Evolutionary conservation across 2,329 filamentous ascomycete genomes (phyloP).

Genomic region (Zymoseptoria pseudotritici): DNA sequence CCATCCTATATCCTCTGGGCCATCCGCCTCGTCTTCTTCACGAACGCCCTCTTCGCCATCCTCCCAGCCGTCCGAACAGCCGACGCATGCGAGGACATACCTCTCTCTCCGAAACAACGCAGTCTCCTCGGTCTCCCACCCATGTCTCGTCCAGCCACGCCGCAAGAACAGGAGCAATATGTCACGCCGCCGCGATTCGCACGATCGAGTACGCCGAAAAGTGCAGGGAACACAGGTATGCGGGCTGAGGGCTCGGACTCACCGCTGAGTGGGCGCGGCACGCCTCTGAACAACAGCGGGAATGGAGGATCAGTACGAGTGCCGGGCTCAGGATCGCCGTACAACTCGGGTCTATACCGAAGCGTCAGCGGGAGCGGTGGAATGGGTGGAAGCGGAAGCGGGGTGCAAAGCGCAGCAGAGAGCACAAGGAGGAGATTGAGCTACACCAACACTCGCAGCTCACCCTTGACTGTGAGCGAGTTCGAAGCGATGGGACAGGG

Average conservation of each 20-base stretch:
- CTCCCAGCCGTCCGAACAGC: constrained; percentile 63
- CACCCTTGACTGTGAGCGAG: constrained; percentile 42
- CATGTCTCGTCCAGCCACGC: constrained; percentile 52
- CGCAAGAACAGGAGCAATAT: constrained; percentile 63
- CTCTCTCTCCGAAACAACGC: constrained; percentile 83
- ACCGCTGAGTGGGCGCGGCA: constrained; percentile 50
- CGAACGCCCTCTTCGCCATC: constrained; percentile 63
- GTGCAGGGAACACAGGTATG: constrained; percentile 45
- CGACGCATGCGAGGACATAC: constrained; percentile 81
- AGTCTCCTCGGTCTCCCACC: constrained; percentile 74
- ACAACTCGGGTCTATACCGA: constrained; percentile 1
- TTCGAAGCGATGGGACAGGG: constrained; percentile 19
- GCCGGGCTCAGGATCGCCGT: constrained; percentile 11
- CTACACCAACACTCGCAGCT: constrained; percentile 47
- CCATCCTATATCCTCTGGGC: constrained; percentile 37
- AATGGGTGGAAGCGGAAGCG: constrained; percentile 27
- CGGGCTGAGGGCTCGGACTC: constrained; percentile 40
- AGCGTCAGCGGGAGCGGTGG: not conserved
- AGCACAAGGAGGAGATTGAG: constrained; percentile 51
- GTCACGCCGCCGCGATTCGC: constrained; percentile 83
- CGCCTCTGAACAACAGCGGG: constrained; percentile 12
- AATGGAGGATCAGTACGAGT: constrained; percentile 5
- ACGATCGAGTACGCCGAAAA: constrained; percentile 62
- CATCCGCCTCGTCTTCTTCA: constrained; percentile 47
- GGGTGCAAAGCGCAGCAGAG: constrained; percentile 24